A percentile compares a stretch with the other conserved stretches of the same genome.
phyloP scores from a whole-genome alignment of 2,329 filamentous ascomycete genomes.

The Penicillium sp. region DNA sequence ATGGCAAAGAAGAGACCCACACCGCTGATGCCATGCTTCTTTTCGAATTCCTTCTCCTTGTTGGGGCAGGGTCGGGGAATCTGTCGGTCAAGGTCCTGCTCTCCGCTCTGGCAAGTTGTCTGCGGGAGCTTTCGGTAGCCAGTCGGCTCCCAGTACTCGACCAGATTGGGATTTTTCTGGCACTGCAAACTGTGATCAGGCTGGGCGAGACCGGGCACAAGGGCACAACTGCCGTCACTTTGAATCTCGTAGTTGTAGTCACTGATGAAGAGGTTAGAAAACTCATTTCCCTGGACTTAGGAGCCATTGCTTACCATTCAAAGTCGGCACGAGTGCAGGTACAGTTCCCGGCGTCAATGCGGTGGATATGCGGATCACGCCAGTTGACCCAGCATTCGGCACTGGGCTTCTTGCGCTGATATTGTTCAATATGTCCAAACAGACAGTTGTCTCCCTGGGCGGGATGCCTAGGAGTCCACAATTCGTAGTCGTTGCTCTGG shows the following conservation, averaged over 20 bases:
- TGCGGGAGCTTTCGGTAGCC: conserved; percentile 89
- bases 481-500: conserved; percentile 69
- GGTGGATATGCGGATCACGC: conserved; percentile 69
- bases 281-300: neutral
- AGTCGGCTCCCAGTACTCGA: conserved; percentile 79
- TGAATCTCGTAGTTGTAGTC: conserved; percentile 92
- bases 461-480: conserved; percentile 88
- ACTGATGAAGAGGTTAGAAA: conserved; percentile 46
- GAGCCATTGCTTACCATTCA: conserved; percentile 70
- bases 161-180: conserved; percentile 62
- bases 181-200: conserved; percentile 61
- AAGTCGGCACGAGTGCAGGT: conserved; percentile 81
- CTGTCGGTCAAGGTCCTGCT: conserved; percentile 67
- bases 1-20: conserved; percentile 84
- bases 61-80: conserved; percentile 67
- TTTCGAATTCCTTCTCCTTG: conserved; percentile 78
- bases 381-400: conserved; percentile 79
- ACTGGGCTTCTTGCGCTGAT: conserved; percentile 84
- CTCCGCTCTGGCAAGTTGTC: conserved; percentile 78
- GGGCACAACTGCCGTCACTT: conserved; percentile 71
- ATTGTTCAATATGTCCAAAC: conserved; percentile 87
- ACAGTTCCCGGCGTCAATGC: conserved; percentile 68
- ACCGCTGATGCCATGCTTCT: conserved; percentile 69
- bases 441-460: conserved; percentile 76
- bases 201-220: conserved; percentile 72